Evolutionary conservation across 768 basidiomycete species (phyloP).

Genomic region (Hemileccinum rubropunctum): DNA sequence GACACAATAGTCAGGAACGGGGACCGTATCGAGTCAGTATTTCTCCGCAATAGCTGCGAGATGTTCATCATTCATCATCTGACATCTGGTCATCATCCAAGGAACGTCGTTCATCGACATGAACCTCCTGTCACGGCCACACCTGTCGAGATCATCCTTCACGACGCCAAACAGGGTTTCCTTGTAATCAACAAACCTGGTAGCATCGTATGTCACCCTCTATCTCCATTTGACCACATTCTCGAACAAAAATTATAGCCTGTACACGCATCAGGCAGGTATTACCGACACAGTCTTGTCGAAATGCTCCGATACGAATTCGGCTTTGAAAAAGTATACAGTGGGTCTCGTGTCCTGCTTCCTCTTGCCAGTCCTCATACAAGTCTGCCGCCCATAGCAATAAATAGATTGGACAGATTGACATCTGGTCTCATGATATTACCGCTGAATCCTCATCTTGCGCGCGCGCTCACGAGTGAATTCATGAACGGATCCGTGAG

Average conservation of each 20-base stretch:
- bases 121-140: constrained; percentile 91
- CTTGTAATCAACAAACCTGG: constrained; percentile 97
- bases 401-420: constrained; percentile 90
- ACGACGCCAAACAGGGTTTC: constrained; percentile 77
- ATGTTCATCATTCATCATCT: neutral
- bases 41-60: constrained; percentile 1
- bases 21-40: constrained; percentile 82
- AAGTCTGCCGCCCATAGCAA: constrained; percentile 50
- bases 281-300: constrained; percentile 82
- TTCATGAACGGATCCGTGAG: constrained; percentile 78
- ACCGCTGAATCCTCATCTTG: constrained; percentile 68
- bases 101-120: constrained; percentile 94
- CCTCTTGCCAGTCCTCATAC: neutral
- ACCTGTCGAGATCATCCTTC: constrained; percentile 75
- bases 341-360: constrained; percentile 46
- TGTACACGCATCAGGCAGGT: constrained; percentile 90
- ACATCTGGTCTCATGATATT: constrained; percentile 96
- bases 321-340: constrained; percentile 76
- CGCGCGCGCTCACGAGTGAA: constrained; percentile 70
- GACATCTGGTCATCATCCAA: constrained; percentile 27
- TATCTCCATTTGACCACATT: neutral
- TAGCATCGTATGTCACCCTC: constrained; percentile 72
- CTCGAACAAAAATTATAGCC: constrained; percentile 47
- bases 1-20: constrained; percentile 80
- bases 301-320: constrained; percentile 85